phyloP scores from a whole-genome alignment of 257 asterid genomes.

The Anisodus tanguticus region DNA sequence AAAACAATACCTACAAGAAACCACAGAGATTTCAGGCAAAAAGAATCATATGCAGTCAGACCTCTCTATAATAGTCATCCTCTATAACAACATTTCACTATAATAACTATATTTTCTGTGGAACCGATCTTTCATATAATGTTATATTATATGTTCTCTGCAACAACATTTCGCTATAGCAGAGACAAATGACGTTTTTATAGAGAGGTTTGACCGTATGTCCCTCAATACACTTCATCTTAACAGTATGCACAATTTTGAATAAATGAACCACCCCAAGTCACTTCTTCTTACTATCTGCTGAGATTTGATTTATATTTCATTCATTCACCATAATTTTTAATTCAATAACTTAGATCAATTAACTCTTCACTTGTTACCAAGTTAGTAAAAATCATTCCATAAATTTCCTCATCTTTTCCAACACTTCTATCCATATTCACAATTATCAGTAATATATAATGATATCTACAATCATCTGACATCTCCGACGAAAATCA shows the following conservation, averaged over 20 bases:
- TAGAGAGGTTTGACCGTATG: too few relatives aligned
- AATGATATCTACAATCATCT: background rate
- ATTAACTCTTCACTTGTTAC: background rate
- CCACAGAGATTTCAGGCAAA: background rate
- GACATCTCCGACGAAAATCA: background rate
- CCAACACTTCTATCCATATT: slow-evolving; percentile 5
- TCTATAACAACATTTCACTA: too few relatives aligned
- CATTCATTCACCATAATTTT: background rate
- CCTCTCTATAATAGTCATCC: too few relatives aligned
- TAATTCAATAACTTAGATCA: background rate
- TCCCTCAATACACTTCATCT: background rate
- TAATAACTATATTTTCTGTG: too few relatives aligned
- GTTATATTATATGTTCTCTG: too few relatives aligned
- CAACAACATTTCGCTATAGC: too few relatives aligned
- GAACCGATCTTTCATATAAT: too few relatives aligned
- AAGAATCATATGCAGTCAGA: background rate
- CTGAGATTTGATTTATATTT: background rate
- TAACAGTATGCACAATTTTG: background rate
- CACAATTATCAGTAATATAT: background rate
- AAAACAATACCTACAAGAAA: slow-evolving; percentile 40
- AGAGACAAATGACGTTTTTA: too few relatives aligned
- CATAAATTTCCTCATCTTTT: background rate
- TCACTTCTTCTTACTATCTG: background rate
- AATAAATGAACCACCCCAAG: background rate
- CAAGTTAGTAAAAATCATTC: background rate